A percentile compares a stretch with the other conserved stretches of the same genome.
These are phyloP conservation scores for Meredithiella fracta DNA, from an alignment of 2,329 filamentous ascomycete genomes.

Conservation along the genomic window DNA sequence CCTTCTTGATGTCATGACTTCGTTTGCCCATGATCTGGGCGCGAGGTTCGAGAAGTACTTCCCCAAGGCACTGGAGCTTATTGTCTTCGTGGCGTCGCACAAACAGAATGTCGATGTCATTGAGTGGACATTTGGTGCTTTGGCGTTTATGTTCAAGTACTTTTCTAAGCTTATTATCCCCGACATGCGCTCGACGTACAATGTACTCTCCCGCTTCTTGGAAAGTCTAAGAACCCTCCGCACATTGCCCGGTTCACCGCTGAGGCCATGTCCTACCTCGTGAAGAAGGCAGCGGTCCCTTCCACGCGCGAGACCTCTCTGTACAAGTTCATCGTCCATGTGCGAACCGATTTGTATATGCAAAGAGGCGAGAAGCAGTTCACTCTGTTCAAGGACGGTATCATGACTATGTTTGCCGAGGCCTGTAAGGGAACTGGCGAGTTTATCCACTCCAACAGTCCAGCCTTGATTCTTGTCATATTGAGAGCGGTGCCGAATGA, in stretches of 20 bases:
- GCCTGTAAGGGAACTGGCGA: slow-evolving; percentile 49
- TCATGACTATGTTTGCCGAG: slow-evolving; percentile 87
- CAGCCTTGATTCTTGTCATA: slow-evolving; percentile 35
- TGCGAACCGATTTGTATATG: slow-evolving; percentile 48
- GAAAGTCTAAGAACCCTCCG: slow-evolving; percentile 62
- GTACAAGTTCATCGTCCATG: slow-evolving; percentile 51
- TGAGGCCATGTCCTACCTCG: slow-evolving; percentile 83
- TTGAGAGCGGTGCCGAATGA: slow-evolving; percentile 34
- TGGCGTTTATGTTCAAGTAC: slow-evolving; percentile 96
- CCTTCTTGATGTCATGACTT: slow-evolving; percentile 70
- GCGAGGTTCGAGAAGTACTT: slow-evolving; percentile 80
- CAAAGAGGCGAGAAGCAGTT: slow-evolving; percentile 39
- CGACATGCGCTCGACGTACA: slow-evolving; percentile 69
- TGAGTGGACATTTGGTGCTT: slow-evolving; percentile 88
- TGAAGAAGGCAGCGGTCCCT: slow-evolving; percentile 70
- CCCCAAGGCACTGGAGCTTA: slow-evolving; percentile 52
- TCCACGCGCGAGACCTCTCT: slow-evolving; percentile 63
- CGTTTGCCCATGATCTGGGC: slow-evolving; percentile 89
- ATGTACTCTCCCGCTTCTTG: slow-evolving; percentile 73
- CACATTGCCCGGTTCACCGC: slow-evolving; percentile 87
- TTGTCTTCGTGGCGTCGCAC: slow-evolving; percentile 62
- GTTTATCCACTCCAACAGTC: slow-evolving; percentile 42
- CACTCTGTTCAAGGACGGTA: slow-evolving; percentile 61
- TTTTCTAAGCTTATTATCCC: slow-evolving; percentile 73
- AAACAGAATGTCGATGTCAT: slow-evolving; percentile 74